Evolutionary conservation across 23 red algal genomes (phyloP), one percentile per base, ranked within the genome.

Genomic region (Gracilaria gracilis): DNA sequence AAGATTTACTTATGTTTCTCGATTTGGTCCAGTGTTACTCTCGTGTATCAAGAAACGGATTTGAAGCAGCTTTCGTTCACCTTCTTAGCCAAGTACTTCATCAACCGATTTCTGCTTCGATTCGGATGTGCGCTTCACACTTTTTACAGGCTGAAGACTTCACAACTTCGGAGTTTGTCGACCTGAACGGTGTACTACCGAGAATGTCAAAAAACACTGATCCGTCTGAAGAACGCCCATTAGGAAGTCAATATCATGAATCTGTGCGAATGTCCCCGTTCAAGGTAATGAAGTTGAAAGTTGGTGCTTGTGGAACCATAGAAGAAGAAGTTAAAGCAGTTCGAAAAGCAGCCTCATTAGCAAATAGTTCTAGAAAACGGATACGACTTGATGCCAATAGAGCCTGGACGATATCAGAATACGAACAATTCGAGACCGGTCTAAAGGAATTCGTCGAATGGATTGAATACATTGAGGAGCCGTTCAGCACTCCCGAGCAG

Each of bases 331-430:
- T 40, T 34, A 9, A 40, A 67, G 16, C 20, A 33, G 50, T 75
- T 19, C 25, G 38, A 2, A 49, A 29, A 14, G 71, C 54, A 37
- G 72, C 36, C n/a, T 39, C 12, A 9, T 19, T 31, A 21, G 70
- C 71, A 14, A 57, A 38, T 15, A 59, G 39, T 14, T 23, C 20
- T 77, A 35, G 58, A 16, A 67, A 82, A 51, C 46, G 47, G 9
- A 37, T 91, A 61, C 55, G 88, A 31, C 88, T 91, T 49, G 88
- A 91, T 75, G 88, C 88, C 31, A 91, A 91, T 54, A 23, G 88
- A 15, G 75, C 88, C 3, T 91, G 88, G 88, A 82, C 62, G 1
- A 59, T 33, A 7, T 44, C 58, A 51, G 37, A 91, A 37, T 91
- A 77, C 61, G 48, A 70, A 29, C 38, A 46, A 57, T 82, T 91